phyloP scores from a whole-genome alignment of 179 eudicot species.

The Carnegiea gigantea region DNA sequence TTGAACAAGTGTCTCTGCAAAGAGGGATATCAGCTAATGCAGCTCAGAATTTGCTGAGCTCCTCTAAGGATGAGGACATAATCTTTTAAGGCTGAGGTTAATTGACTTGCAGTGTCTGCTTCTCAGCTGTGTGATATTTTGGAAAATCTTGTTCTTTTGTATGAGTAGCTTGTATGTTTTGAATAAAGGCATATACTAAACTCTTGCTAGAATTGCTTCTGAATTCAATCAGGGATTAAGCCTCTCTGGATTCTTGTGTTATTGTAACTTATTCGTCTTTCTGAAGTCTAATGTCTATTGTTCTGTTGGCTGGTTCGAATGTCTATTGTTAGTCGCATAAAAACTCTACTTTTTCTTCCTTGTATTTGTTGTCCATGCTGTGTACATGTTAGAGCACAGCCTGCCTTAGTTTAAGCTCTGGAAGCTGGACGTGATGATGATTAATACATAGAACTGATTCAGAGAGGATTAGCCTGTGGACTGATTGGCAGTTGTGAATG shows the following conservation, averaged over 20 bases:
- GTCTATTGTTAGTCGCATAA: not conserved
- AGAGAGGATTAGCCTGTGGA: too few species aligned
- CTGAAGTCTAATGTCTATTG: not conserved
- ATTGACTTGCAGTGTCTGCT: slow-evolving; percentile 15
- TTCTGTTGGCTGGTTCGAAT: not conserved
- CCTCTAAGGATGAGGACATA: slow-evolving; percentile 70
- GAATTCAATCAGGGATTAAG: slow-evolving; percentile 5
- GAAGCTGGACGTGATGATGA: too few species aligned
- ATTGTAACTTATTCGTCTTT: slow-evolving; percentile 11
- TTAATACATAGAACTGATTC: too few species aligned
- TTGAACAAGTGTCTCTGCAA: slow-evolving; percentile 50
- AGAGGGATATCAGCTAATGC: slow-evolving; percentile 55
- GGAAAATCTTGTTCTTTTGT: slow-evolving; percentile 3
- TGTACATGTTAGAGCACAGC: too few species aligned
- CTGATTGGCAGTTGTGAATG: not conserved
- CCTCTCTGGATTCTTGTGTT: slow-evolving; percentile 14
- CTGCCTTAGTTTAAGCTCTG: too few species aligned
- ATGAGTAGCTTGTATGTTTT: slow-evolving; percentile 21
- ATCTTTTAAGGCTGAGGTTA: slow-evolving; percentile 47
- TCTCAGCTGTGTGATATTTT: slow-evolving; percentile 22
- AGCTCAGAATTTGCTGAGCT: slow-evolving; percentile 56
- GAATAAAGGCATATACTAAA: slow-evolving; percentile 23
- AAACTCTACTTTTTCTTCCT: too few species aligned
- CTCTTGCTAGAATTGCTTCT: slow-evolving; percentile 23
- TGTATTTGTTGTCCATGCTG: not conserved